A percentile compares a stretch with the other conserved stretches of the same genome.
These are phyloP conservation scores for Starmerella tilneyi DNA, from an alignment of 805 yeast species.

Conservation along the genomic window DNA sequence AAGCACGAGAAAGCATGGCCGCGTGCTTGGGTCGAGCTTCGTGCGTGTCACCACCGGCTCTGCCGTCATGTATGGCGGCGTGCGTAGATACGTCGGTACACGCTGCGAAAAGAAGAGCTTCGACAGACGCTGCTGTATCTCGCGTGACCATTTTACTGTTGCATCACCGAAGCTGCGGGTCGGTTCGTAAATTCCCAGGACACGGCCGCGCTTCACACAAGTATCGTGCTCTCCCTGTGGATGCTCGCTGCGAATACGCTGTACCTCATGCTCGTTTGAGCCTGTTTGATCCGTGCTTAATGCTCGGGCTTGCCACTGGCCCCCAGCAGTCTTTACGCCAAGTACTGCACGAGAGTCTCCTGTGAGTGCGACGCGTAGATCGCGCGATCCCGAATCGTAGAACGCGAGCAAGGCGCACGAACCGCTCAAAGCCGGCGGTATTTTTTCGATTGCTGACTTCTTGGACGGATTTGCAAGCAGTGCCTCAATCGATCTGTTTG, in stretches of 20 bases:
- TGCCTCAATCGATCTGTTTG: slow-evolving; percentile 58
- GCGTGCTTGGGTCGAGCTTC: slow-evolving; percentile 52
- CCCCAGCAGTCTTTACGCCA: slow-evolving; percentile 48
- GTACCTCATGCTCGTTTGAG: slow-evolving; percentile 76
- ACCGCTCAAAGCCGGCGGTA: slow-evolving; percentile 91
- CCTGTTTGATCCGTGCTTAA: slow-evolving; percentile 91
- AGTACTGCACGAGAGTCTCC: slow-evolving; percentile 92
- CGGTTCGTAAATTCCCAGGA: slow-evolving; percentile 88
- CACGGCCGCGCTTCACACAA: slow-evolving; percentile 73
- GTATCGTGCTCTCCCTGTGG: slow-evolving; percentile 58
- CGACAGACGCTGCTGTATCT: slow-evolving; percentile 63
- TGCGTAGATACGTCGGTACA: slow-evolving; percentile 53
- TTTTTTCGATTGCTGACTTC: slow-evolving; percentile 53
- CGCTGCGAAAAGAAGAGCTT: slow-evolving; percentile 71
- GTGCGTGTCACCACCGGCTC: slow-evolving; percentile 85
- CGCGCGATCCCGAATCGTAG: slow-evolving; percentile 64
- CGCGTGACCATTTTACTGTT: slow-evolving; percentile 71
- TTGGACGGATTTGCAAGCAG: slow-evolving; percentile 58
- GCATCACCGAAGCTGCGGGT: slow-evolving; percentile 97
- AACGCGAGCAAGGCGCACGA: slow-evolving; percentile 84
- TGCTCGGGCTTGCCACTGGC: slow-evolving; percentile 79
- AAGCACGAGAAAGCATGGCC: slow-evolving; percentile 74
- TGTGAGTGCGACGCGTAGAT: slow-evolving; percentile 81
- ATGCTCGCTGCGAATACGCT: slow-evolving; percentile 72
- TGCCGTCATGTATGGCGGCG: slow-evolving; percentile 97